Base-by-base conservation (phyloP, 257 asterid genomes). In the Eustoma russellianum region DNA sequence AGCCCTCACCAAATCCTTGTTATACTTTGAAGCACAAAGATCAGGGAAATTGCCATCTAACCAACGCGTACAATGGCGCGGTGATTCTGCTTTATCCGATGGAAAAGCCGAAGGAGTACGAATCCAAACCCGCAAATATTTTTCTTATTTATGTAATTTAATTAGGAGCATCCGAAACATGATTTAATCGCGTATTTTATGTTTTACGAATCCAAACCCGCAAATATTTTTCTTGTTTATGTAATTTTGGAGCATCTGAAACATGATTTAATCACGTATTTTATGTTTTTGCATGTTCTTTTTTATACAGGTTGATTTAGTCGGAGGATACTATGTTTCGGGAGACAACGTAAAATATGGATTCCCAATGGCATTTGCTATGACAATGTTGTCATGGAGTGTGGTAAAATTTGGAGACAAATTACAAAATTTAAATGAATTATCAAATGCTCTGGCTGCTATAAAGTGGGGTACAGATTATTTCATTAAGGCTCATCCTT, bases 281-380 rank as follows among this genome's bases (percentile, higher is more conserved):
- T n/a, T n/a, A n/a, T n/a, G n/a, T n/a, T n/a, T n/a, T 17, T 12
- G 0, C 3, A 14, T 13, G 24, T 8, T 2, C 0, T 35, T 3
- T 60, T 7, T 1, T 19, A 2, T 2, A 16, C 64, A 85, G 93
- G 62, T 80, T 14, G 77, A 83, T 53, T 62, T 86, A 7, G 71
- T 62, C 0, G 95, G 95, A 62, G 95, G 95, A 55, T 86, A 86
- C 52, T 86, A 80, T 41, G 90, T 82, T 15, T 86, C 92, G 0
- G 92, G 94, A 30, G 94, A 82, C 77, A 79, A 82, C 45, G 84
- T 85, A 4, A 86, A 86, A 59, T 83, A 80, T 33, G 93, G 90
- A 13, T 61, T 82, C 9, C 93, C 95, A 2, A 78, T 86, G 95
- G 95, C 95, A 0, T 83, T 59, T 34, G 70, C 87, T 2, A 47